Evolutionary conservation across 441 rosid species (phyloP).

Genomic region (Biscutella auriculata): DNA sequence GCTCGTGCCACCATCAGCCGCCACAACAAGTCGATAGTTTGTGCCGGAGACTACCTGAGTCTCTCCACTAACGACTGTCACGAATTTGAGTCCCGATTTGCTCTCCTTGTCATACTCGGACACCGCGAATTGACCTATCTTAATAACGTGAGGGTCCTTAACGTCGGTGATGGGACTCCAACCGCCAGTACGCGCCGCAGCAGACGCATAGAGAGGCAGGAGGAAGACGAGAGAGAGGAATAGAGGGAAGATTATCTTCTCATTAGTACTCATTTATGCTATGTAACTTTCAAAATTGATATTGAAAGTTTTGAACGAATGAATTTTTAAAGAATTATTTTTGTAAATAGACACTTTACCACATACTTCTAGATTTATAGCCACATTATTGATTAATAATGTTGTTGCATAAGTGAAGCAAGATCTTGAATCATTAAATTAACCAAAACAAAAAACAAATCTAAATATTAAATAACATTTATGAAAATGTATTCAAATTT

Average conservation of each 20-base stretch:
- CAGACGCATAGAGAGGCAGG: slow-evolving; percentile 9
- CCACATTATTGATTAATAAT: too few relatives aligned
- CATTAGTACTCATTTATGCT: not conserved
- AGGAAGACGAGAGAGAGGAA: slow-evolving; percentile 1
- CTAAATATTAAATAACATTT: too few relatives aligned
- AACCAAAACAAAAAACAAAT: too few relatives aligned
- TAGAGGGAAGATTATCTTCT: not conserved
- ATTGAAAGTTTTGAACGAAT: not conserved
- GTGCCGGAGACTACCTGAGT: slow-evolving; percentile 47
- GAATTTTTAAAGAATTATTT: too few relatives aligned
- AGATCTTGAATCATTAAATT: too few relatives aligned
- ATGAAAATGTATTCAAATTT: too few relatives aligned
- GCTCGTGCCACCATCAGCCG: slow-evolving; percentile 16
- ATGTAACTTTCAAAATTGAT: not conserved
- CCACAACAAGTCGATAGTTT: slow-evolving; percentile 35
- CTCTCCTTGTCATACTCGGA: slow-evolving; percentile 26
- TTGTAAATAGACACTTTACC: too few relatives aligned
- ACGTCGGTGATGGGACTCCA: slow-evolving; percentile 42
- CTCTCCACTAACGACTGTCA: slow-evolving; percentile 40
- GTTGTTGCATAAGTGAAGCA: too few relatives aligned
- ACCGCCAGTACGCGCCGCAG: slow-evolving; percentile 14
- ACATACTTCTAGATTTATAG: too few relatives aligned
- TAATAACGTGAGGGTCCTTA: slow-evolving; percentile 31
- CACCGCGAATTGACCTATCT: slow-evolving; percentile 39
- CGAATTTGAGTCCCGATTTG: slow-evolving; percentile 20